phyloP scores from a whole-genome alignment of 1,284 basidiomycete genomes.

The Cutaneotrichosporon sp. region DNA sequence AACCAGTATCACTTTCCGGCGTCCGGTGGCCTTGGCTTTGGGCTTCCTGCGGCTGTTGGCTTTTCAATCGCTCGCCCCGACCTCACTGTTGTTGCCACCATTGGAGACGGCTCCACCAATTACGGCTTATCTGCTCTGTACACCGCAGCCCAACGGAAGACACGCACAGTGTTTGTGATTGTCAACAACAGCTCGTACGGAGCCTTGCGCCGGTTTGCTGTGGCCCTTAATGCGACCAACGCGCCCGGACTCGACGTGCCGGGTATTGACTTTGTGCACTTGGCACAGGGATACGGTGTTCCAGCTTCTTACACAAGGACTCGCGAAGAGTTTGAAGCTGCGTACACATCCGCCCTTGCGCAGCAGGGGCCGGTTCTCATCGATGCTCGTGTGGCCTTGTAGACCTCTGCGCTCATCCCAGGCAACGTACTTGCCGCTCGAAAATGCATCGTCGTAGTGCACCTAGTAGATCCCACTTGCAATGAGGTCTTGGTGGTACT shows the following conservation, averaged over 20 bases:
- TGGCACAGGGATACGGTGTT: constrained; percentile 14
- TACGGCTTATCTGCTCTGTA: constrained; percentile 11
- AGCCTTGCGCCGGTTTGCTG: constrained; percentile 10
- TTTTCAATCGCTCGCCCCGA: constrained; percentile 8
- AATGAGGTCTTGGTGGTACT: constrained; percentile 7
- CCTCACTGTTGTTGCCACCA: constrained; percentile 9
- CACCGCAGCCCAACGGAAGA: constrained; percentile 3
- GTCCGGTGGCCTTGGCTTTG: constrained; percentile 14
- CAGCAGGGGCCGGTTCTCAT: constrained; percentile 10
- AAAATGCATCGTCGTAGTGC: neutral
- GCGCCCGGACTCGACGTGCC: constrained; percentile 10
- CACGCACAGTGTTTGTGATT: constrained; percentile 13
- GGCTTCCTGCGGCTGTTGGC: constrained; percentile 10
- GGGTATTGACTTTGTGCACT: constrained; percentile 12
- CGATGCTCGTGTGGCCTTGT: constrained; percentile 5
- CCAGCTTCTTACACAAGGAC: neutral
- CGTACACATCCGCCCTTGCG: constrained; percentile 3
- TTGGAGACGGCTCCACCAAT: constrained; percentile 15
- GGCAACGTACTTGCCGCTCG: no score
- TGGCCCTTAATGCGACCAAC: constrained; percentile 1
- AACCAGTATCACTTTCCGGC: constrained; percentile 14
- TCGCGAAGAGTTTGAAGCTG: constrained; percentile 6
- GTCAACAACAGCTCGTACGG: constrained; percentile 14
- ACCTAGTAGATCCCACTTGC: constrained; percentile 1
- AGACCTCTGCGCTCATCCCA: neutral